Base-by-base conservation (phyloP, 2,329 filamentous ascomycete genomes). In the Fusarium siculi region DNA sequence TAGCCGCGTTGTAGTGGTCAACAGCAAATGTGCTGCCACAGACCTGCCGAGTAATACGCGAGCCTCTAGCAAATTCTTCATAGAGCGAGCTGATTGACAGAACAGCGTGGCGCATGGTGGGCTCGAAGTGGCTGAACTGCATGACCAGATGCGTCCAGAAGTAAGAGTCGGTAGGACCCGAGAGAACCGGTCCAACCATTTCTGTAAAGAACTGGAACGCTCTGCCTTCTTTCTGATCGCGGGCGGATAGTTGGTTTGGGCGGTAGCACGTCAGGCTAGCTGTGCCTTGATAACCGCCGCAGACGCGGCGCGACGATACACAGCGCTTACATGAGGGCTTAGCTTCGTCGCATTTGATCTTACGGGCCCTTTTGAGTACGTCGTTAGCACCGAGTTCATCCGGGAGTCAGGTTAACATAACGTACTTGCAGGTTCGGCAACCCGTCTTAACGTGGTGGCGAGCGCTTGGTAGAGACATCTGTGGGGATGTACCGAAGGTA, bases 61-160 rank as follows among this genome's bases (percentile, higher is more conserved):
- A 64, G 5, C 55, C 55, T 2, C 39, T 18, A 2, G 66, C 55
- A 0, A 68, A 68, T 39, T 72, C 56, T 4, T 74, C 72, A 12
- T 72, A 74, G 1, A 74, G 49, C 9, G 70, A 63, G 36, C 70
- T 74, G 0, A 74, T 68, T 0, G 72, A 69, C 11, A 74, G 40
- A 19, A 74, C 61, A 12, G 72, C 64, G 28, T 74, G 70, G 0
- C 63, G 63, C 14, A 74, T 59, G 0, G 67, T 58, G 1, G 72
- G 67, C 39, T 70, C 60, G 7, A 66, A 74, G 57, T 71, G 52
- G 42, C 72, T 68, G 23, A 74, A 74, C 44, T 69, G 70, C 72
- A 74, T 74, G 7, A 74, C 72, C 7, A 72, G 57, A 43, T 66
- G 67, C 2, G 70, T 74, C 72, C 72, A 74, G 47, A 74, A 74